These are phyloP conservation scores for Curvularia sp. DNA, from an alignment of 2,329 filamentous ascomycete species.

Conservation along the genomic window DNA sequence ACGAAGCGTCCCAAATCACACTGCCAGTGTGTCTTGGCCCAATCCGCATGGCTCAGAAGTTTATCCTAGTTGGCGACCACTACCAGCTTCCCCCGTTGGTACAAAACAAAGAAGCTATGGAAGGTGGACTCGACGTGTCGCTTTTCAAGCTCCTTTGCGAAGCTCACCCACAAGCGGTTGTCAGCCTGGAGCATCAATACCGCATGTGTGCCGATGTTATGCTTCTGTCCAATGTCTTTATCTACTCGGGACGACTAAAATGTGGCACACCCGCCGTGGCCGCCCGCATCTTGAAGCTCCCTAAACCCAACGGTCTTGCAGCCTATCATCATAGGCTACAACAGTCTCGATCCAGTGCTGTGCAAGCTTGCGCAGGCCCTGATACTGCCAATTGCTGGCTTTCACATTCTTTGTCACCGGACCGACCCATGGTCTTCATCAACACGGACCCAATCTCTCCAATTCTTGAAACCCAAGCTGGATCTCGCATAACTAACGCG, in stretches of 20 bases:
- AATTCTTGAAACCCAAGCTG: constrained; percentile 70
- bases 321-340: constrained; percentile 42
- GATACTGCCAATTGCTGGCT: constrained; percentile 72
- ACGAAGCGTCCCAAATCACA: constrained; percentile 97
- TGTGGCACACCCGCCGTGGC: constrained; percentile 84
- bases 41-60: constrained; percentile 89
- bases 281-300: constrained; percentile 70
- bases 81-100: constrained; percentile 95
- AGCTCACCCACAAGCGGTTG: constrained; percentile 82
- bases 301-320: constrained; percentile 53
- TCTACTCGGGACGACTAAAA: constrained; percentile 88
- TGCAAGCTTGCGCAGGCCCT: constrained; percentile 60
- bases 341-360: constrained; percentile 16
- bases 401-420: constrained; percentile 71
- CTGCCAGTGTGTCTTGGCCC: constrained; percentile 92
- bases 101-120: constrained; percentile 84
- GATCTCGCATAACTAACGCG: constrained; percentile 86
- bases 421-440: constrained; percentile 80
- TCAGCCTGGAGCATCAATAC: constrained; percentile 94
- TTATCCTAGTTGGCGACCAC: constrained; percentile 95
- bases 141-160: constrained; percentile 95
- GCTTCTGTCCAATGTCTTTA: constrained; percentile 88
- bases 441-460: constrained; percentile 82
- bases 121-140: constrained; percentile 88
- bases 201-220: constrained; percentile 99